These are phyloP conservation scores for Aegle marmelos DNA, from an alignment of 345 rosid species.

Conservation along the genomic window DNA sequence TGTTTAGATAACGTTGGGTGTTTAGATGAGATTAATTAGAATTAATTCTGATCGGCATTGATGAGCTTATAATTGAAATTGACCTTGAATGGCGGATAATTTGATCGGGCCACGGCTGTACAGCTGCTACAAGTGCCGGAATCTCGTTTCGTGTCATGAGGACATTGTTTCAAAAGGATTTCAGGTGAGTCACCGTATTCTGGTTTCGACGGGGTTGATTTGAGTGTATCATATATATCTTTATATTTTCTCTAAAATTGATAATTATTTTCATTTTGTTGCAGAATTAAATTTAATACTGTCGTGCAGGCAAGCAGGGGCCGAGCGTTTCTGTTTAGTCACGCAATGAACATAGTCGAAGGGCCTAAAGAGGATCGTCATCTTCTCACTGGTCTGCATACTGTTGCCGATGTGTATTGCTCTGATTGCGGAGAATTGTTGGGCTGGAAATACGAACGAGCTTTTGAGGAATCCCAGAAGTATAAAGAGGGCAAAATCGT, in stretches of 20 bases:
- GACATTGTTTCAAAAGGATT: constrained; percentile 41
- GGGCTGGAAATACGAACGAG: constrained; percentile 38
- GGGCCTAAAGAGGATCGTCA: constrained; percentile 31
- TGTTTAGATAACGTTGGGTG: not conserved
- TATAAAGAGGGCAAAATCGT: constrained; percentile 36
- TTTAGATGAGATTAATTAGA: not conserved
- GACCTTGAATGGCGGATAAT: constrained; percentile 27
- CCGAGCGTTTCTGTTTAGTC: constrained; percentile 33
- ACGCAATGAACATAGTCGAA: constrained; percentile 19
- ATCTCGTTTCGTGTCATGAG: constrained; percentile 35
- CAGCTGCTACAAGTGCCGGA: constrained; percentile 43
- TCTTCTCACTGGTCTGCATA: constrained; percentile 30
- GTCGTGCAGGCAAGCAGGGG: constrained; percentile 19
- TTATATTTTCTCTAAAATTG: not conserved
- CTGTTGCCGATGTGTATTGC: constrained; percentile 32
- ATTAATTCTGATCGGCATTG: not conserved
- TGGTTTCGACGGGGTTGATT: no score
- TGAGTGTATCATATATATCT: not conserved
- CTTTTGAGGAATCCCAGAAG: constrained; percentile 28
- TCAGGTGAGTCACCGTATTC: constrained; percentile 32
- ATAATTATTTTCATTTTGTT: not conserved
- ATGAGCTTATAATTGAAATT: not conserved
- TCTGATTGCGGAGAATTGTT: constrained; percentile 28
- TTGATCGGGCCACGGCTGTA: constrained; percentile 29
- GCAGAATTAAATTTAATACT: not conserved